Conservation (phyloP, 2,329 filamentous ascomycete genomes). For the Epichloe baconii region DNA sequence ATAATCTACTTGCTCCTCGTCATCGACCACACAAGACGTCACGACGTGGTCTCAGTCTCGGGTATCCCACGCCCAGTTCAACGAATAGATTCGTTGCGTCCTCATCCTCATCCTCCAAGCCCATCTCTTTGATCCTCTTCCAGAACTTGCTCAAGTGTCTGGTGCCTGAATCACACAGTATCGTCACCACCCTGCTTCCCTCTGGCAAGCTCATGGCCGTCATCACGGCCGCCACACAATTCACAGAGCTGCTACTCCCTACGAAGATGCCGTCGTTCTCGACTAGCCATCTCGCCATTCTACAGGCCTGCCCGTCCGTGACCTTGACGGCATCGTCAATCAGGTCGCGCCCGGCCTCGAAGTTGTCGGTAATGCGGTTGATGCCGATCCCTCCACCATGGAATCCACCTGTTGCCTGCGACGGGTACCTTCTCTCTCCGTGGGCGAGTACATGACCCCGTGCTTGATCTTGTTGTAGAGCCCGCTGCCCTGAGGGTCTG, state of each 20-base stretch:
- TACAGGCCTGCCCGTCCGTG: constrained; percentile 74
- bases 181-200: constrained; percentile 59
- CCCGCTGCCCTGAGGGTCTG: constrained; percentile 88
- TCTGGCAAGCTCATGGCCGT: constrained; percentile 50
- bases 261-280: constrained; percentile 92
- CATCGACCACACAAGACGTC: neutral
- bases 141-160: constrained; percentile 78
- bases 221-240: constrained; percentile 70
- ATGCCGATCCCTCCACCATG: constrained; percentile 90
- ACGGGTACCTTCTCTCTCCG: constrained; percentile 81
- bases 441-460: constrained; percentile 88
- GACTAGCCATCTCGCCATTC: constrained; percentile 93
- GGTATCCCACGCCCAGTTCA: constrained; percentile 33
- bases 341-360: constrained; percentile 72
- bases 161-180: constrained; percentile 76
- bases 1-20: neutral
- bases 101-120: constrained; percentile 52
- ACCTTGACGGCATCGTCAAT: constrained; percentile 86
- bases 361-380: constrained; percentile 87
- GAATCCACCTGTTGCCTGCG: constrained; percentile 86
- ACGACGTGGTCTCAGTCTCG: neutral
- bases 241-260: constrained; percentile 87
- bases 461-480: constrained; percentile 84
- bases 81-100: constrained; percentile 34
- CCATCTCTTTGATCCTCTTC: constrained; percentile 57